Base-by-base conservation (phyloP, 2,329 filamentous ascomycete genomes). In the Aspergillus novoparasiticus region DNA sequence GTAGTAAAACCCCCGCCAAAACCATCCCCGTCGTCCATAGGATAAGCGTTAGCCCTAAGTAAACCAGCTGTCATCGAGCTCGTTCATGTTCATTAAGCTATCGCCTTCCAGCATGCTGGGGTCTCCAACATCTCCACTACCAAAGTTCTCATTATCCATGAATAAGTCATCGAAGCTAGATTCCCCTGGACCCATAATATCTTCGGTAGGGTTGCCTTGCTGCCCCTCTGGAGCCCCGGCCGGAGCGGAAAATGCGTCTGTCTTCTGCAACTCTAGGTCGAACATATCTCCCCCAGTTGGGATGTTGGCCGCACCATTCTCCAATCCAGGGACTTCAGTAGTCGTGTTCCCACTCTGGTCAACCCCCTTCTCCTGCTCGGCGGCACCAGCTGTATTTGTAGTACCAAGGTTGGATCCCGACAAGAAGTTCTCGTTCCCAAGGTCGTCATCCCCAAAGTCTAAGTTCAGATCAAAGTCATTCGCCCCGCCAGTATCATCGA, bases 111-210 rank as follows among this genome's bases (percentile, higher is more conserved):
- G 63, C 65, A 79, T 60, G 62, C 68, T 71, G 26, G 75, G 68
- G 56, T 78, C 74, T 2, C 72, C 73, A 32, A 62, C 62, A 0
- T 68, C 72, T 6, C 74, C 75, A 2, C 71, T 74, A 10, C 71
- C 78, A 48, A 78, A 68, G 61, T 76, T 75, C 3, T 78, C 78
- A 30, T 69, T 76, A 28, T 79, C 79, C 68, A 80, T 73, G 62
- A 81, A 79, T n/a, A 80, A 62, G 58, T 81, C 78, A 60, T 82
- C 80, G 61, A 82, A 82, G 63, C 75, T 80, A 21, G 80, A 81
- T 66, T 79, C 76, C 16, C 76, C 78, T 8, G 75, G 77, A 2
- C 69, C 75, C 68, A 80, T 77, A 28, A 76, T 68, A 66, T 78
- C 73, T 12, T 76, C 76, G 28, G 69, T 71, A 21, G 68, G 71